Evolutionary conservation across 805 yeast species (phyloP).

Genomic region (Danielozyma ontarioensis): DNA sequence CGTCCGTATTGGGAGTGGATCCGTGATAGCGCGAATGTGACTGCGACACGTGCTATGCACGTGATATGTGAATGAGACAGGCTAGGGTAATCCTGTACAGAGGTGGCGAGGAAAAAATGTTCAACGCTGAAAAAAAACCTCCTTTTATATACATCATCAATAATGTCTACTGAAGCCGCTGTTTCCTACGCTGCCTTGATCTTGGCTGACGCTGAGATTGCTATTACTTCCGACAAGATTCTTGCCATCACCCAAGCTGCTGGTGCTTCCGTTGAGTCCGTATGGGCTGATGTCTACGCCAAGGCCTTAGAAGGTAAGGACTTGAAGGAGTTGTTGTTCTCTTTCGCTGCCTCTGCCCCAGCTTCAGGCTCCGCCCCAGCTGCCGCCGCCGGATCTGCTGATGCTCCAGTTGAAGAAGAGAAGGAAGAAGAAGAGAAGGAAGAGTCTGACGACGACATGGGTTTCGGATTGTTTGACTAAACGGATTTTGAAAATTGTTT

Average conservation of each 20-base stretch:
- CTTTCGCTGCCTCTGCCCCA: conserved; percentile 46
- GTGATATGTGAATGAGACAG: not conserved
- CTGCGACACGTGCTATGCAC: not conserved
- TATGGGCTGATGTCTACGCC: conserved; percentile 87
- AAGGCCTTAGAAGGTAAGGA: conserved; percentile 83
- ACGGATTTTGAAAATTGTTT: conserved; percentile 1
- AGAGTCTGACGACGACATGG: conserved; percentile 21
- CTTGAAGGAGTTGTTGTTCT: conserved; percentile 69
- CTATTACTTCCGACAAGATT: conserved; percentile 86
- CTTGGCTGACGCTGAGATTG: conserved; percentile 95
- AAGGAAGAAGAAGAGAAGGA: conserved; percentile 17
- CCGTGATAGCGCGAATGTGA: not conserved
- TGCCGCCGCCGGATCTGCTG: conserved; percentile 39
- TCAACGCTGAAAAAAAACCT: not conserved
- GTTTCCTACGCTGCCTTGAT: conserved; percentile 98
- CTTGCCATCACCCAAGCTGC: conserved; percentile 76
- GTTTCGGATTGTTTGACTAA: conserved; percentile 28
- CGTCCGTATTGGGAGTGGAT: no score
- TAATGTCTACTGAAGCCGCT: conserved; percentile 86
- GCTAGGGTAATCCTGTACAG: not conserved
- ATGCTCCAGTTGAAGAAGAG: conserved; percentile 35
- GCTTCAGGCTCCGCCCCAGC: conserved; percentile 33
- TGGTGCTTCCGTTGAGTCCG: conserved; percentile 70
- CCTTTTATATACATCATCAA: conserved; percentile 8
- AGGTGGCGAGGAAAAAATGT: not conserved